A percentile compares a stretch with the other conserved stretches of the same genome.
phyloP scores from a whole-genome alignment of 441 rosid genomes.

The Euphorbia schlechtendalii region DNA sequence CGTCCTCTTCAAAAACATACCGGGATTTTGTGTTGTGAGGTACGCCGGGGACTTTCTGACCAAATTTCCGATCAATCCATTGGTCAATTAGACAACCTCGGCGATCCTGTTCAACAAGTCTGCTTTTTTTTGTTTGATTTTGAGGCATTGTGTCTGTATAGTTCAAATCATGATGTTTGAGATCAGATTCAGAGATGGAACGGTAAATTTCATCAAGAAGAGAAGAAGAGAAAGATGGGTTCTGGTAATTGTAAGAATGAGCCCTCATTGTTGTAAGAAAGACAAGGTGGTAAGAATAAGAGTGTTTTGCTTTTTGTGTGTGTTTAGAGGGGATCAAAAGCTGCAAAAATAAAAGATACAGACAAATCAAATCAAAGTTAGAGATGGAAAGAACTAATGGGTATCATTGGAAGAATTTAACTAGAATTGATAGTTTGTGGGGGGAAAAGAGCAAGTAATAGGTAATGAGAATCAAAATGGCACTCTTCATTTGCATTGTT shows the following conservation, averaged over 20 bases:
- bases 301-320: conserved; percentile 1
- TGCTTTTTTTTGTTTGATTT: too few relatives aligned
- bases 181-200: conserved; percentile 46
- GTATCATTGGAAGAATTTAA: too few relatives aligned
- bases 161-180: conserved; percentile 31
- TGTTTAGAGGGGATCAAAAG: conserved; percentile 2
- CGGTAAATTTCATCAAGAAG: conserved; percentile 90
- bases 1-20: conserved; percentile 31
- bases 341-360: conserved; percentile 11
- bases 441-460: too few relatives aligned
- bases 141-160: conserved; percentile 35
- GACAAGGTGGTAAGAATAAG: not conserved
- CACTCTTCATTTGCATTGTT: too few relatives aligned
- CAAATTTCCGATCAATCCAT: too few relatives aligned
- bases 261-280: not conserved
- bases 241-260: conserved; percentile 22
- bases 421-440: too few relatives aligned
- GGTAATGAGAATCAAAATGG: too few relatives aligned
- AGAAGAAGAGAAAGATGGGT: conserved; percentile 82
- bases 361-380: not conserved
- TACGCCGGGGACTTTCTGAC: too few relatives aligned
- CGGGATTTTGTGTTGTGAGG: conserved; percentile 24
- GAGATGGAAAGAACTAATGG: too few relatives aligned
- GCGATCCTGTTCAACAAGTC: conserved; percentile 7
- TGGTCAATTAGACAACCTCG: too few relatives aligned